phyloP scores from a whole-genome alignment of 2,329 filamentous ascomycete genomes.

The Drechslera avenae region DNA sequence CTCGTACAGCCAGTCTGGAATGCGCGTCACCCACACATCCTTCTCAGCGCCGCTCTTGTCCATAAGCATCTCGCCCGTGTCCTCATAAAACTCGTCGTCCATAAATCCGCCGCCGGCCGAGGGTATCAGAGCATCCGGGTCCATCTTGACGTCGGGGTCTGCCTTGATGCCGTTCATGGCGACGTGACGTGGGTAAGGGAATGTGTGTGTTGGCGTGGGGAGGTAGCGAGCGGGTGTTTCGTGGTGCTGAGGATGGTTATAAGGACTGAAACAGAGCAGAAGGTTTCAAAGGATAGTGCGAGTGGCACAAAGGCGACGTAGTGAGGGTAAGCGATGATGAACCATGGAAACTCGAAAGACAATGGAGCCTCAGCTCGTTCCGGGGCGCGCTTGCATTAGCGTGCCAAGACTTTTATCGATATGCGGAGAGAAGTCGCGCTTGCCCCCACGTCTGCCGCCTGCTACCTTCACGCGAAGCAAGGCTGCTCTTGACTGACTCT shows the following conservation, averaged over 20 bases:
- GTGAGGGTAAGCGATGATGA: slow-evolving; percentile 11
- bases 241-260: neutral
- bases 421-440: slow-evolving; percentile 8
- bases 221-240: neutral
- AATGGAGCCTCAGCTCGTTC: slow-evolving; percentile 8
- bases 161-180: slow-evolving; percentile 50
- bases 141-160: slow-evolving; percentile 46
- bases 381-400: slow-evolving; percentile 21
- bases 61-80: slow-evolving; percentile 51
- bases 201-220: neutral
- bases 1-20: slow-evolving; percentile 48
- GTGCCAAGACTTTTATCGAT: slow-evolving; percentile 29
- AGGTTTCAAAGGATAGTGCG: neutral
- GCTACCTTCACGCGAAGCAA: neutral
- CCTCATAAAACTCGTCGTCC: slow-evolving; percentile 52
- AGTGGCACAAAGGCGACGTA: slow-evolving; percentile 4
- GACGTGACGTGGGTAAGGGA: slow-evolving; percentile 14
- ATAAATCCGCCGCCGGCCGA: slow-evolving; percentile 43
- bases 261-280: neutral
- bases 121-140: slow-evolving; percentile 31
- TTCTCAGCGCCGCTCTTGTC: slow-evolving; percentile 33
- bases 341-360: slow-evolving; percentile 7
- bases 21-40: slow-evolving; percentile 47
- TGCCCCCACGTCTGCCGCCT: slow-evolving; percentile 18
- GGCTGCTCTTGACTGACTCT: neutral